phyloP scores from a whole-genome alignment of 257 asterid genomes.

The Plectranthus barbatus region DNA sequence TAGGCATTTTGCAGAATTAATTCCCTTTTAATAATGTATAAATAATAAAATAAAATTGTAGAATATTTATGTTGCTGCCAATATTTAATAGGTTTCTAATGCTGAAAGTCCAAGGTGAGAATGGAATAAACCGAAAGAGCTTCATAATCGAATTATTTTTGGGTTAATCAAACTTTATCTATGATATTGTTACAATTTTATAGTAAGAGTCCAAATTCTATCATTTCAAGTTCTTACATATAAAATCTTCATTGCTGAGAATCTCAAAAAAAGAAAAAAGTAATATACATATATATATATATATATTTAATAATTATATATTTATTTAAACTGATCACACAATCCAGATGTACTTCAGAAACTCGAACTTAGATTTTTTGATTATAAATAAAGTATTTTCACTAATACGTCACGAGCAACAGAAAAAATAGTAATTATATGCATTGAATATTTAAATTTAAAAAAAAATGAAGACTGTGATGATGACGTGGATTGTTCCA shows the following conservation, averaged over 20 bases:
- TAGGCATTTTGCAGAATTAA: not conserved
- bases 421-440: too few species aligned
- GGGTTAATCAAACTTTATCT: conserved; percentile 1
- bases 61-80: conserved; percentile 4
- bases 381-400: too few species aligned
- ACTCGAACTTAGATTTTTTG: too few species aligned
- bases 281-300: too few species aligned
- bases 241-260: not conserved
- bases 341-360: too few species aligned
- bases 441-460: too few species aligned
- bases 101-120: conserved; percentile 19
- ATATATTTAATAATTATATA: too few species aligned
- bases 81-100: conserved; percentile 4
- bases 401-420: too few species aligned
- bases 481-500: not conserved
- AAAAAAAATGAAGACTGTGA: too few species aligned
- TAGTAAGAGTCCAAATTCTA: too few species aligned
- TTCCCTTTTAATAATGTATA: not conserved
- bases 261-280: not conserved
- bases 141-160: conserved; percentile 11
- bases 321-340: too few species aligned
- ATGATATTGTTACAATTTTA: not conserved
- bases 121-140: conserved; percentile 23
- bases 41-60: not conserved
- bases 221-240: not conserved